phyloP scores from a whole-genome alignment of 225 moss, liverwort and hornwort species.

The Antitrichia curtipendula region DNA sequence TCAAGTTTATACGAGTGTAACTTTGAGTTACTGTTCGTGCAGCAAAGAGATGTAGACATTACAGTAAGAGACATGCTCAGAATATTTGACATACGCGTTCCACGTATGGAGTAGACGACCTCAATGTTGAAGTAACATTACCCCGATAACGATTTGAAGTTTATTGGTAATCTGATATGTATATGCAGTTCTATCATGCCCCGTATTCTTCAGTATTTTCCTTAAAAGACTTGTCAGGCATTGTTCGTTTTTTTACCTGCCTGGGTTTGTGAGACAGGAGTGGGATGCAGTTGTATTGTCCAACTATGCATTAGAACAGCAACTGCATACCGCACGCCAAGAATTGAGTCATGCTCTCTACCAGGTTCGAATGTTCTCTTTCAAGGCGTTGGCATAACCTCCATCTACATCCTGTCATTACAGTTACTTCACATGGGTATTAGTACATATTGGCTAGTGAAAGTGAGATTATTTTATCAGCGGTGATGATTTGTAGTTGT shows the following conservation, averaged over 20 bases:
- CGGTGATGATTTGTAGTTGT: background rate
- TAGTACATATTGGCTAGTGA: background rate
- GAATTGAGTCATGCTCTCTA: constrained; percentile 97
- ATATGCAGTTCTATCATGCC: background rate
- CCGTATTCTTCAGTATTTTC: background rate
- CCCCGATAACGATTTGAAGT: background rate
- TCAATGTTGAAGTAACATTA: background rate
- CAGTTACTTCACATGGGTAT: background rate
- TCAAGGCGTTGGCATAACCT: background rate
- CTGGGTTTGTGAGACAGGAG: constrained; percentile 42
- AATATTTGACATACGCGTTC: background rate
- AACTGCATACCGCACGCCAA: constrained; percentile 88
- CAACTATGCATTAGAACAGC: constrained; percentile 90
- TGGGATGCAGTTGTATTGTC: constrained; percentile 96
- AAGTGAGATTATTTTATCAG: background rate
- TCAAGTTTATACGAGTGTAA: background rate
- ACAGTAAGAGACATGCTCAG: background rate
- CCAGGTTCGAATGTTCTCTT: constrained; percentile 46
- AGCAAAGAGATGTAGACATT: background rate
- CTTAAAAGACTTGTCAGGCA: background rate
- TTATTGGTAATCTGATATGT: background rate
- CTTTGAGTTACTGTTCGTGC: background rate
- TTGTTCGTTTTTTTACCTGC: background rate
- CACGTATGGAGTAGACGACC: background rate
- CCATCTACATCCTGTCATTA: background rate